Evolutionary conservation across 2,329 filamentous ascomycete species (phyloP).

Genomic region (Parastagonospora avenae): DNA sequence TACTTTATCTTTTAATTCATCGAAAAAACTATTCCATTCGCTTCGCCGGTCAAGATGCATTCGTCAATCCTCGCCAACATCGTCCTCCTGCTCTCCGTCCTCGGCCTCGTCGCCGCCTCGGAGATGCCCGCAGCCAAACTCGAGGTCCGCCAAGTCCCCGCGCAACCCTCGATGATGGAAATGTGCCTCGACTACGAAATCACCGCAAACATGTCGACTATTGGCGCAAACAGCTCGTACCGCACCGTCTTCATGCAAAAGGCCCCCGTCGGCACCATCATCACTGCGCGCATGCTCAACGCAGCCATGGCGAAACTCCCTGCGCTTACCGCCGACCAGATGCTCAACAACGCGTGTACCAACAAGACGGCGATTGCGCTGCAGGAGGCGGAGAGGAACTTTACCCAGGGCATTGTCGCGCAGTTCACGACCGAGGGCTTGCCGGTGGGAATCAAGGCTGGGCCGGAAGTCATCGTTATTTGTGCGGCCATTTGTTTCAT

Average conservation of each 20-base stretch:
- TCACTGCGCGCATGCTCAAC: slow-evolving; percentile 50
- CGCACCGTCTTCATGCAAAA: slow-evolving; percentile 54
- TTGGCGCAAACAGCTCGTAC: slow-evolving; percentile 53
- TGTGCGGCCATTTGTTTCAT: slow-evolving; percentile 17
- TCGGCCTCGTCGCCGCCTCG: slow-evolving; percentile 22
- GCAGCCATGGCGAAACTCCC: slow-evolving; percentile 47
- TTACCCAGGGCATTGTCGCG: slow-evolving; percentile 50
- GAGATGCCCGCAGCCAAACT: slow-evolving; percentile 23
- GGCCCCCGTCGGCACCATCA: slow-evolving; percentile 50
- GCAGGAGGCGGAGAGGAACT: slow-evolving; percentile 52
- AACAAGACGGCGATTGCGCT: slow-evolving; percentile 54
- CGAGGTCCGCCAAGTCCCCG: slow-evolving; percentile 33
- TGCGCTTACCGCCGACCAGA: slow-evolving; percentile 47
- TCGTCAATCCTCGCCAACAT: slow-evolving; percentile 30
- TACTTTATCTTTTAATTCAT: slow-evolving; percentile 5
- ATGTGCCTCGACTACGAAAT: slow-evolving; percentile 52
- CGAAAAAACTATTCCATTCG: background rate
- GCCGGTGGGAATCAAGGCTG: slow-evolving; percentile 36
- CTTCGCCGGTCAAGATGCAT: slow-evolving; percentile 25
- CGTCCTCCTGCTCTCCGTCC: slow-evolving; percentile 32
- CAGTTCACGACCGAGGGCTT: slow-evolving; percentile 38
- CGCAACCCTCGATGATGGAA: slow-evolving; percentile 26
- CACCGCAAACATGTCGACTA: slow-evolving; percentile 55
- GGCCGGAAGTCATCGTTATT: slow-evolving; percentile 25
- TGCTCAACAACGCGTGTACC: slow-evolving; percentile 53